Percentiles rank a stretch among this genome's conserved stretches.
phyloP scores from a whole-genome alignment of 805 yeast genomes.

The Tetrapisispora arboricola region DNA sequence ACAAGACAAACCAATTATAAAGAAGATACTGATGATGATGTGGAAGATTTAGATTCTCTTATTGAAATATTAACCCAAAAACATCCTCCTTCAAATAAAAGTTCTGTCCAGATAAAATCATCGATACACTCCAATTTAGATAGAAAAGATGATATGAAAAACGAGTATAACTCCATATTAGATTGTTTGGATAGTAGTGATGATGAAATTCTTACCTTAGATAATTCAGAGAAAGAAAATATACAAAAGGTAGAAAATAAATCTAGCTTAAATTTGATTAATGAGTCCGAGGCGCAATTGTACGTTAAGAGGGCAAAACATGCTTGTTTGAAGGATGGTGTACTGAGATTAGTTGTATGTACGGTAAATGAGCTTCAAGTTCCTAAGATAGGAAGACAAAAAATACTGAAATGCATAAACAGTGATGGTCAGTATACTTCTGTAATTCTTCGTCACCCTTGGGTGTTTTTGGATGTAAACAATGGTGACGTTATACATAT shows the following conservation, averaged over 20 bases:
- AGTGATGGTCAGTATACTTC: slow-evolving; percentile 27
- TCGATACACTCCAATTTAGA: no score
- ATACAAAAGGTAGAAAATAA: background rate
- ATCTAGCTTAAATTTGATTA: background rate
- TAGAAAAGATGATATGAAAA: no score
- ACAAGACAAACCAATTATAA: no score
- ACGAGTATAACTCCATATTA: background rate
- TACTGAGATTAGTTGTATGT: slow-evolving; percentile 28
- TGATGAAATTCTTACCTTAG: background rate
- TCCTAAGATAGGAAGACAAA: slow-evolving; percentile 33
- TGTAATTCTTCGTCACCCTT: slow-evolving; percentile 51
- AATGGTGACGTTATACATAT: slow-evolving; percentile 53
- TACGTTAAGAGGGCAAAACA: background rate
- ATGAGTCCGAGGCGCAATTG: background rate
- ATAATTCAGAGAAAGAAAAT: background rate
- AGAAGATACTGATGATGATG: slow-evolving; percentile 4
- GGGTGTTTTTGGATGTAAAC: slow-evolving; percentile 41
- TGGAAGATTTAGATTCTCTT: slow-evolving; percentile 20
- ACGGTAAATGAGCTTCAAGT: slow-evolving; percentile 10
- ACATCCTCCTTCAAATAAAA: background rate
- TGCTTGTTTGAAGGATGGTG: slow-evolving; percentile 31
- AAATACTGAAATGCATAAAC: slow-evolving; percentile 44
- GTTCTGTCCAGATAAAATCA: background rate
- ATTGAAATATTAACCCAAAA: slow-evolving; percentile 21
- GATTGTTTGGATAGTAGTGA: slow-evolving; percentile 2